phyloP scores from a whole-genome alignment of 345 rosid genomes.

The Raphanus raphanistrum region DNA sequence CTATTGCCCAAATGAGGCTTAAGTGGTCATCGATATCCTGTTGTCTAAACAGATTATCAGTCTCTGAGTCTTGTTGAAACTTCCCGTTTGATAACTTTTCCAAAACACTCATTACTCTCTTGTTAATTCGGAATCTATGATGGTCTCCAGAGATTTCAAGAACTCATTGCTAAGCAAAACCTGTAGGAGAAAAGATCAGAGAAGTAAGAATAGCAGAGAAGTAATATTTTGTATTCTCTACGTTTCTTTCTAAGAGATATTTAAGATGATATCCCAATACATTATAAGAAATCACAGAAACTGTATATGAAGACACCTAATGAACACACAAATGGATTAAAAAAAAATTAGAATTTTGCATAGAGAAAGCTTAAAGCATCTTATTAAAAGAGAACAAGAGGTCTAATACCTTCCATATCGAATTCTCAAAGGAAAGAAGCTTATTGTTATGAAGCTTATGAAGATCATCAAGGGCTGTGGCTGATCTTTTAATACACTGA shows the following conservation, averaged over 20 bases:
- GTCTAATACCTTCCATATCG: conserved; percentile 39
- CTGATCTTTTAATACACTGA: conserved; percentile 25
- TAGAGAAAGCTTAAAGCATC: neutral
- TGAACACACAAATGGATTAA: neutral
- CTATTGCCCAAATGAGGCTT: conserved; percentile 45
- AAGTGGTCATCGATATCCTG: conserved; percentile 8
- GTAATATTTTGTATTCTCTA: too few species aligned
- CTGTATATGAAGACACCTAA: neutral
- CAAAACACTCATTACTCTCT: conserved; percentile 16
- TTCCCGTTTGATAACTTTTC: conserved; percentile 42
- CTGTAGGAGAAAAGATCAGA: neutral
- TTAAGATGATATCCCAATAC: too few species aligned
- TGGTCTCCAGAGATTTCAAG: conserved; percentile 24
- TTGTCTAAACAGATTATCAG: conserved; percentile 12
- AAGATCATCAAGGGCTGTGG: conserved; percentile 34
- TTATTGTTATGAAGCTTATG: conserved; percentile 22
- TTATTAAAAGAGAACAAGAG: conserved; percentile 25
- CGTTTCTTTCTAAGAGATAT: too few species aligned
- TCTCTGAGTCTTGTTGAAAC: conserved; percentile 50
- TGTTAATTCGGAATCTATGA: conserved; percentile 21
- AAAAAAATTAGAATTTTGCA: neutral
- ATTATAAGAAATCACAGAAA: neutral
- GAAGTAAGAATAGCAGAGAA: neutral
- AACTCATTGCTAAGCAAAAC: conserved; percentile 40
- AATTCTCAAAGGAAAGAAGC: conserved; percentile 30